Percentiles rank a stretch among this genome's conserved stretches.
phyloP scores from a whole-genome alignment of 1,284 basidiomycete genomes.

The Binderoboletus segoi region DNA sequence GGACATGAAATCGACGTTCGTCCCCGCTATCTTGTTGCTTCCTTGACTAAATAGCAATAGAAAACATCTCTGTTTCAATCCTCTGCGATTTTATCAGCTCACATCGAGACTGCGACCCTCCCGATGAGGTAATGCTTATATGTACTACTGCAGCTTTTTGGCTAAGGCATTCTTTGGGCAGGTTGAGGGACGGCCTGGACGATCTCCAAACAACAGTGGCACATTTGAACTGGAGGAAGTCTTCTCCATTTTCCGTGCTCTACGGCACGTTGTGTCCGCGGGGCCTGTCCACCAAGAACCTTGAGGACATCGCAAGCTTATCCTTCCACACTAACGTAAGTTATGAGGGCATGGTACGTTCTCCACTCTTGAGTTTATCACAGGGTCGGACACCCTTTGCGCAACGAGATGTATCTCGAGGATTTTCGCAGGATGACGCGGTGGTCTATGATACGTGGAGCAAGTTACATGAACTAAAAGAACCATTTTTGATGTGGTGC shows the following conservation, averaged over 20 bases:
- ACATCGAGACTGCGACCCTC: slow-evolving; percentile 66
- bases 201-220: slow-evolving; percentile 50
- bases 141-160: neutral
- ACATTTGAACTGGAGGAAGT: slow-evolving; percentile 57
- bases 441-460: slow-evolving; percentile 43
- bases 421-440: slow-evolving; percentile 46
- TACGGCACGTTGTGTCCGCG: slow-evolving; percentile 54
- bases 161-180: slow-evolving; percentile 14
- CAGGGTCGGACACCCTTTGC: slow-evolving; percentile 37
- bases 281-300: slow-evolving; percentile 23
- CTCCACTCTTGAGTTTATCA: neutral
- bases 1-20: slow-evolving; percentile 45
- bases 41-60: slow-evolving; percentile 34
- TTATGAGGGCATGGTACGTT: neutral
- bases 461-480: slow-evolving; percentile 29
- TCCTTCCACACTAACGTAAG: slow-evolving; percentile 38
- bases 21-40: slow-evolving; percentile 12
- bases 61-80: slow-evolving; percentile 49
- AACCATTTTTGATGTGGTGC: slow-evolving; percentile 42
- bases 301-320: slow-evolving; percentile 46
- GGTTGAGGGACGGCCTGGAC: slow-evolving; percentile 43
- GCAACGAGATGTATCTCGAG: slow-evolving; percentile 57
- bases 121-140: slow-evolving; percentile 57
- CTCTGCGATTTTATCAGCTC: slow-evolving; percentile 68
- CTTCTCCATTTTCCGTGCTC: slow-evolving; percentile 60